Evolutionary conservation across 2,329 filamentous ascomycete species (phyloP), one percentile per base, ranked within the genome.

Genomic region (Aspergillus uvarum): DNA sequence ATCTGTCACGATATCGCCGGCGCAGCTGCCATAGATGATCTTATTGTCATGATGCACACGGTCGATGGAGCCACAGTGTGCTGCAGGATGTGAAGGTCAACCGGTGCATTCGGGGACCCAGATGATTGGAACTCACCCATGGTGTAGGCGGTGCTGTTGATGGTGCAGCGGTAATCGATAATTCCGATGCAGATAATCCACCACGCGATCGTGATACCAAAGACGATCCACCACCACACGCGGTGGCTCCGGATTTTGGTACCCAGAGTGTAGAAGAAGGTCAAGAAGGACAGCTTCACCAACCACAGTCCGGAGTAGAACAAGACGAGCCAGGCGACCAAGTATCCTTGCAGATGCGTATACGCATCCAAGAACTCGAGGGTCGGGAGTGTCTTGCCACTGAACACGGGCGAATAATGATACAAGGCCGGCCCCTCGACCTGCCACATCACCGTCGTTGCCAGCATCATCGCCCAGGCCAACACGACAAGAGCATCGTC

Each of bases 201-300:
- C 47, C 61, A 60, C 8, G 47, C 49, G 0, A 53, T 29, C 2
- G 61, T 66, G 47, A 57, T 51, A 8, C 58, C 57, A 8, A 60
- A 29, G 1, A 67, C 64, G 16, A 67, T 31, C 5, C 31, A 63
- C 64, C 64, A 67, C 65, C 65, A 66, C 16, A 63, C 56, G 2
- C 59, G 63, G 11, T 64, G 55, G 19, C 22, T 31, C 16, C 56
- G 63, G 11, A 67, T 32, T n/a, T 63, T 65, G 4, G 58, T 59
- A 10, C 61, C 58, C 1, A 67, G 57, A 5, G 59, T 57, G 31
- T 62, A 63, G 53, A 67, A 67, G 26, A 67, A 60, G 21, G 59
- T 21, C 52, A 67, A 29, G 16, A 67, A 67, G 1, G 63, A 64
- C 16, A 65, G 61, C 31, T 67, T 67, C 24, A 67, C 56, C 26